Evolutionary conservation across 169 alveolate genomes (phyloP).

Genomic region (Eimeria necatrix): DNA sequence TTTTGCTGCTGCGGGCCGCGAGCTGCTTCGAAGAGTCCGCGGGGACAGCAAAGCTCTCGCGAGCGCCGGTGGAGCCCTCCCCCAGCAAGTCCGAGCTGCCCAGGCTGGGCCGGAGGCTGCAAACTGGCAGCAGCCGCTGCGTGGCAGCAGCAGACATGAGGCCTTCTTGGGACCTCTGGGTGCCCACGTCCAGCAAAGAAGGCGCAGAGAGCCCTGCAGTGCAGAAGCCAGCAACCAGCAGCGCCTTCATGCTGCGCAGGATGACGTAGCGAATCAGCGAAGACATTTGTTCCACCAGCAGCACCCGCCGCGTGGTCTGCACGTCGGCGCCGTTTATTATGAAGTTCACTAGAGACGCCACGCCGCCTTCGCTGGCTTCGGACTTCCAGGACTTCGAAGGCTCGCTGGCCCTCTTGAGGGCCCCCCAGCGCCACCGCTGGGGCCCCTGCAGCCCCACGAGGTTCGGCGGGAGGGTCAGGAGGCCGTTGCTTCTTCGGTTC

Average conservation of each 20-base stretch:
- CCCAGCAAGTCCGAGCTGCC: background rate
- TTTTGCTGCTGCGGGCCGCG: conserved; percentile 16
- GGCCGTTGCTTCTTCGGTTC: background rate
- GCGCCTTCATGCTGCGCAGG: conserved; percentile 84
- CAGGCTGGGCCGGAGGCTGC: background rate
- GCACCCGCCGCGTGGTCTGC: conserved; percentile 80
- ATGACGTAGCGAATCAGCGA: conserved; percentile 82
- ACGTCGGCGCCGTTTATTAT: conserved; percentile 82
- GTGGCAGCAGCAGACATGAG: background rate
- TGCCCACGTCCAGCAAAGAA: background rate
- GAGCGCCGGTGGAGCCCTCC: background rate
- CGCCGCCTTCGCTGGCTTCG: conserved; percentile 17
- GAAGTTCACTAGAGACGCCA: conserved; percentile 69
- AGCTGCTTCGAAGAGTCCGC: conserved; percentile 1
- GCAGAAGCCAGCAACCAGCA: conserved; percentile 86
- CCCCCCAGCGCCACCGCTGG: conserved; percentile 23
- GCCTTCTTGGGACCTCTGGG: conserved; percentile 24
- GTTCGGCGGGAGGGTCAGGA: background rate
- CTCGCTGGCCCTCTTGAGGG: background rate
- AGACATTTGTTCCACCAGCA: conserved; percentile 85
- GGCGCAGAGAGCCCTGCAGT: conserved; percentile 58
- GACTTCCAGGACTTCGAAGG: background rate
- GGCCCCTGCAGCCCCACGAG: background rate
- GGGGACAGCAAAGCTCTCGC: background rate
- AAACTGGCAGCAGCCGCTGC: conserved; percentile 22